Evolutionary conservation across 305 asterid genomes (phyloP).

Genomic region (Solanum hybrid): DNA sequence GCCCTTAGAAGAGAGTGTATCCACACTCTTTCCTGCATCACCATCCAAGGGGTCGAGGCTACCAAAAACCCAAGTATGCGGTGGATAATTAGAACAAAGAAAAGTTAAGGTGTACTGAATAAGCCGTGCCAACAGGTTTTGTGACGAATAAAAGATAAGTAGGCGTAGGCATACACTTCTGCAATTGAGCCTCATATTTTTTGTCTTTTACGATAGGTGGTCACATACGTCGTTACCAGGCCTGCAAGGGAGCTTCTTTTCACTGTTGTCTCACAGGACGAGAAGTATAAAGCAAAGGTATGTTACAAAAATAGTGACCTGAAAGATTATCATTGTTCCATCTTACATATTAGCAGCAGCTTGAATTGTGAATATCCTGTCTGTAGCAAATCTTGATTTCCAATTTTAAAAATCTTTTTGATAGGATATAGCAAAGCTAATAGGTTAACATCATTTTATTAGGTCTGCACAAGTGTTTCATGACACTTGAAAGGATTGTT

Average conservation of each 20-base stretch:
- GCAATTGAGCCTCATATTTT: background rate
- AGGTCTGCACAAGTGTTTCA: background rate
- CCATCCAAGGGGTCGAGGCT: background rate
- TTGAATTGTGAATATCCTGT: background rate
- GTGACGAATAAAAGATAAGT: background rate
- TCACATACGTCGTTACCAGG: conserved; percentile 76
- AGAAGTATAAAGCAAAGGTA: conserved; percentile 98
- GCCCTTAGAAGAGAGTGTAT: background rate
- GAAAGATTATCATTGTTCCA: background rate
- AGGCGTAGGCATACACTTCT: background rate
- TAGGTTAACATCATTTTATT: background rate
- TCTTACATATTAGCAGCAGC: background rate
- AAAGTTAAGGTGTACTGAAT: background rate
- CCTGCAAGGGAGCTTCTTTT: conserved; percentile 95
- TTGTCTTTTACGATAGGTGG: conserved; percentile 44
- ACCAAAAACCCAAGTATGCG: background rate
- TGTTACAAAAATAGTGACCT: background rate
- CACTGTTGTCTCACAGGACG: conserved; percentile 88
- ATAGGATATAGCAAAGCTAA: background rate
- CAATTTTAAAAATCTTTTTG: background rate
- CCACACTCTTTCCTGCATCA: background rate
- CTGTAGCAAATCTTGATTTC: background rate
- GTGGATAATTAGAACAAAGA: background rate
- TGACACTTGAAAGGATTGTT: background rate
- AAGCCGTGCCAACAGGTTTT: background rate